Evolutionary conservation across 192 early-diverging fungal species (phyloP), one percentile per base, ranked within the genome.

Genomic region (Linnemannia exigua): DNA sequence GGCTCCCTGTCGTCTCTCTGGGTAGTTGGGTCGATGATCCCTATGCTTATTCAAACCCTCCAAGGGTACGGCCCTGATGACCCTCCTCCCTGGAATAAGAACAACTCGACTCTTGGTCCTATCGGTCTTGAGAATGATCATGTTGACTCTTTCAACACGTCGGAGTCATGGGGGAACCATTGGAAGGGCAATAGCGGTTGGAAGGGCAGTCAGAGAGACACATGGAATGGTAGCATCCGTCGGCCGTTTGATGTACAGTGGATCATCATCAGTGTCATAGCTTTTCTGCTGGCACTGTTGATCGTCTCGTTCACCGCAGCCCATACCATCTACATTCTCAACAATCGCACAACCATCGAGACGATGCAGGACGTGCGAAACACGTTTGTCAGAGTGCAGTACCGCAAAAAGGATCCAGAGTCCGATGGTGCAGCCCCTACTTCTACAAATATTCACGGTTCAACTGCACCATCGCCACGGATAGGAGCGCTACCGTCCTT

Each of bases 271-370:
- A 83, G 81, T 3, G 76, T 90, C 35, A 67, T 89, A 12, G 71
- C 91, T 19, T 82, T 84, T 2, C 48, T 93, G 2, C 87, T 93
- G 73, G 88, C 84, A 6, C 50, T 91, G 14, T 74, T 93, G 31
- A 76, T 91, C 22, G 79, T 91, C 1, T 87, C 90, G 1, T 93
- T 93, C 66, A 91, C 89, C 7, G 50, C 79, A 0, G 89, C 90
- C 25, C 92, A 93, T 80, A 91, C 90, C 12, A 79, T 50, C 15
- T 88, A 90, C 38, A 54, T 93, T n/a, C 75, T 90, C 19, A 77
- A 75, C 25, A 93, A 93, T 41, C 87, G 88, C 25, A 93, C 92
- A 11, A 91, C 92, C 6, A 91, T 93, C 52, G 92, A 93, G 52
- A 78, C 86, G 5, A 37, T 86, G 19, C 84, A 86, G 14, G 70